Evolutionary conservation across 352 stramenopile species (phyloP).

Genomic region (Globisporangium paroecandrum): DNA sequence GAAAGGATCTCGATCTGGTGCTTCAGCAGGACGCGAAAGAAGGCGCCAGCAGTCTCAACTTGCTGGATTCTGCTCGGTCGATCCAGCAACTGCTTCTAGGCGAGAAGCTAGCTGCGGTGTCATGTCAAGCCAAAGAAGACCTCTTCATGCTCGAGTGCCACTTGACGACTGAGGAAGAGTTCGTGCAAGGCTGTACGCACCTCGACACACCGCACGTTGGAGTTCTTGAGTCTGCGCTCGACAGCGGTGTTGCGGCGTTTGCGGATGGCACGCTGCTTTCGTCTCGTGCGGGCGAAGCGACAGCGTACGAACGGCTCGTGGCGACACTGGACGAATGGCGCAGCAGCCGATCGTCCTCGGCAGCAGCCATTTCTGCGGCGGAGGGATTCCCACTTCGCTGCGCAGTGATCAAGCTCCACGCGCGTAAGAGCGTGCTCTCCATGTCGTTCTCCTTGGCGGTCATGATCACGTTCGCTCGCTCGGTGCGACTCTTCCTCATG

Average conservation of each 20-base stretch:
- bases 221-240: slow-evolving; percentile 53
- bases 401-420: slow-evolving; percentile 61
- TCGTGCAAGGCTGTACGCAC: slow-evolving; percentile 32
- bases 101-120: slow-evolving; percentile 54
- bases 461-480: slow-evolving; percentile 48
- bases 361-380: slow-evolving; percentile 14
- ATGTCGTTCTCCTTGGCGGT: slow-evolving; percentile 54
- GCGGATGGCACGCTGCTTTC: slow-evolving; percentile 54
- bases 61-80: slow-evolving; percentile 29
- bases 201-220: slow-evolving; percentile 43
- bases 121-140: slow-evolving; percentile 65
- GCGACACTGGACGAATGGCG: slow-evolving; percentile 60
- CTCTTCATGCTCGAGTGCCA: slow-evolving; percentile 74
- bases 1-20: slow-evolving; percentile 55
- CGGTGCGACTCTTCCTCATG: slow-evolving; percentile 27
- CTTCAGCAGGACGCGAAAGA: slow-evolving; percentile 42
- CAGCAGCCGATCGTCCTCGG: slow-evolving; percentile 17
- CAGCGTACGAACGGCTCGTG: slow-evolving; percentile 54
- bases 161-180: slow-evolving; percentile 66
- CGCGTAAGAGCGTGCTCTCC: slow-evolving; percentile 44
- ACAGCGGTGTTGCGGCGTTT: slow-evolving; percentile 51
- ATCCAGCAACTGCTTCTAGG: slow-evolving; percentile 60
- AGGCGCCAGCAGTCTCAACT: slow-evolving; percentile 14
- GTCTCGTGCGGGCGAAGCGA: slow-evolving; percentile 33
- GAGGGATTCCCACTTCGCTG: slow-evolving; percentile 60